Evolutionary conservation across 441 rosid genomes (phyloP).

Genomic region (Arabidopsis lyrata): DNA sequence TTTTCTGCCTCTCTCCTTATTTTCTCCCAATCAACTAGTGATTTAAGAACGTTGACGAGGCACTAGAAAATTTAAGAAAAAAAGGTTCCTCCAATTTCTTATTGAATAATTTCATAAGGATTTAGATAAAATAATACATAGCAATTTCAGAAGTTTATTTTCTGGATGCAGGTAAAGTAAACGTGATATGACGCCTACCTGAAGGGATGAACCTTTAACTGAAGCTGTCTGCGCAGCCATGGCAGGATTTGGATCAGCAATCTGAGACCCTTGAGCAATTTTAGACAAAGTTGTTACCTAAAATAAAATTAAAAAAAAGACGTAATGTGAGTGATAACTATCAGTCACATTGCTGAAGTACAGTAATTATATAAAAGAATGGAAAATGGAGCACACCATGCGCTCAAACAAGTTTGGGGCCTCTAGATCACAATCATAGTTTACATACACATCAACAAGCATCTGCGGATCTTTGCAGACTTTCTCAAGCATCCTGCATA

Average conservation of each 20-base stretch:
- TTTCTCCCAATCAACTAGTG: slow-evolving; percentile 98
- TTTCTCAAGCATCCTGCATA: slow-evolving; percentile 92
- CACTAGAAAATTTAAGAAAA: slow-evolving; percentile 64
- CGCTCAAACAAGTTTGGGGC: slow-evolving; percentile 99
- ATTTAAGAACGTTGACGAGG: slow-evolving; percentile 90
- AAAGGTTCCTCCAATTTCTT: slow-evolving; percentile 39
- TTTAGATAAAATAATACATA: slow-evolving; percentile 11
- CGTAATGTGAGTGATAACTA: slow-evolving; percentile 32
- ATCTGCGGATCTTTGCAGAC: slow-evolving; percentile 97
- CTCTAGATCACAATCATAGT: slow-evolving; percentile 99
- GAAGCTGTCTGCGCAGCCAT: slow-evolving; percentile 80
- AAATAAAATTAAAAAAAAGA: slow-evolving; percentile 37
- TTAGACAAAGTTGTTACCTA: slow-evolving; percentile 93
- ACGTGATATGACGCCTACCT: slow-evolving; percentile 61
- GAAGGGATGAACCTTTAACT: slow-evolving; percentile 91
- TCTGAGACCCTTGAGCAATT: slow-evolving; percentile 95
- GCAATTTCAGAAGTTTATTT: slow-evolving; percentile 21
- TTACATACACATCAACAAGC: slow-evolving; percentile 99
- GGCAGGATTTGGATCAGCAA: slow-evolving; percentile 84
- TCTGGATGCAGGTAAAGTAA: slow-evolving; percentile 32
- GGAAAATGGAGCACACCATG: slow-evolving; percentile 62
- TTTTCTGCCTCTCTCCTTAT: slow-evolving; percentile 61
- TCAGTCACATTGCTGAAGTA: slow-evolving; percentile 19
- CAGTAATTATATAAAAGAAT: slow-evolving; percentile 25
- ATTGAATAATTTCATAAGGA: slow-evolving; percentile 16